These are phyloP conservation scores for Aspergillus sp. DNA, from an alignment of 2,329 filamentous ascomycete genomes.

Conservation along the genomic window DNA sequence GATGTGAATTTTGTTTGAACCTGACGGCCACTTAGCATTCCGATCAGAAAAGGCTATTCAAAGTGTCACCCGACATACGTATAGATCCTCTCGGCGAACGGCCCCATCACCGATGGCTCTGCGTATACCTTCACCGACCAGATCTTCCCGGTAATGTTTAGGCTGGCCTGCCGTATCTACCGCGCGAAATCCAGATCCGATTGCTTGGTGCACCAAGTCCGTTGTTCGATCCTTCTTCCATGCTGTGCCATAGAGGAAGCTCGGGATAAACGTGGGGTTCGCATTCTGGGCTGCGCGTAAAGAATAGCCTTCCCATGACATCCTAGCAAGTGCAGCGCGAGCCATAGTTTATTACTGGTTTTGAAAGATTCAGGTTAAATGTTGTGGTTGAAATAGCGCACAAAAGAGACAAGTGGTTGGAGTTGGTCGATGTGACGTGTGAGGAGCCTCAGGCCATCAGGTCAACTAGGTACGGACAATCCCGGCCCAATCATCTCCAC, in stretches of 20 bases:
- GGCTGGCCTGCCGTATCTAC: slow-evolving; percentile 80
- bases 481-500: background rate
- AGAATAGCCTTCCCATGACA: slow-evolving; percentile 34
- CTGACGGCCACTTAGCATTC: slow-evolving; percentile 36
- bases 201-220: slow-evolving; percentile 66
- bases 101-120: slow-evolving; percentile 60
- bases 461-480: background rate
- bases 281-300: slow-evolving; percentile 27
- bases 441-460: background rate
- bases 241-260: slow-evolving; percentile 75
- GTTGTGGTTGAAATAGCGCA: background rate
- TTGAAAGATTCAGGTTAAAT: background rate
- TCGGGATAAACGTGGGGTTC: slow-evolving; percentile 34
- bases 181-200: slow-evolving; percentile 68
- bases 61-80: slow-evolving; percentile 48
- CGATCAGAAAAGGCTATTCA: background rate
- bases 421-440: background rate
- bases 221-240: slow-evolving; percentile 75
- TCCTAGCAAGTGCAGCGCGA: slow-evolving; percentile 22
- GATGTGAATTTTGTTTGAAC: slow-evolving; percentile 84
- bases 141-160: slow-evolving; percentile 71
- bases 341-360: slow-evolving; percentile 16
- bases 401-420: background rate
- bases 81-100: slow-evolving; percentile 62
- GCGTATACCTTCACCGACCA: slow-evolving; percentile 67